A percentile compares a stretch with the other conserved stretches of the same genome.
phyloP scores from a whole-genome alignment of 2,329 filamentous ascomycete genomes.

The Claviceps fusiformis region DNA sequence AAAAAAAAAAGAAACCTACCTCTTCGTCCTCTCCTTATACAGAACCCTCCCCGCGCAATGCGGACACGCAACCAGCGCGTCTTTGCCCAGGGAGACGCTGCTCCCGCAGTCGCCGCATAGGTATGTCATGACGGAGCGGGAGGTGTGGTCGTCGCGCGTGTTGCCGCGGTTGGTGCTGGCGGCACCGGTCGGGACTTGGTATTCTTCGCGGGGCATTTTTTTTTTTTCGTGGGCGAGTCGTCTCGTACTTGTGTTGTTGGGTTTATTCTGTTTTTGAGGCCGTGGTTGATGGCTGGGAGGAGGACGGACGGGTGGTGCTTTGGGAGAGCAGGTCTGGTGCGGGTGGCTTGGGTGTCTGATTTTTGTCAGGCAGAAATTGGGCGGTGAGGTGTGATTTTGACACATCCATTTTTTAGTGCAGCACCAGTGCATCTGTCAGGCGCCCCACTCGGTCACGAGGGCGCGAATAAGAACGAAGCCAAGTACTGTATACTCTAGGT shows the following conservation, averaged over 20 bases:
- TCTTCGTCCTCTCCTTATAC: conserved; percentile 95
- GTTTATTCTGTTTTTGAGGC: too few species aligned
- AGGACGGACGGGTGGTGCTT: too few species aligned
- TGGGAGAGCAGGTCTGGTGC: too few species aligned
- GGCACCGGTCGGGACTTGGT: conserved; percentile 53
- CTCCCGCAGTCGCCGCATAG: conserved; percentile 31
- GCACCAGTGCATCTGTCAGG: too few species aligned
- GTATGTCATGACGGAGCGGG: conserved; percentile 25
- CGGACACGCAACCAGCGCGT: conserved; percentile 35
- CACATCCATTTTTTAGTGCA: too few species aligned
- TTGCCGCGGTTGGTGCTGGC: conserved; percentile 27
- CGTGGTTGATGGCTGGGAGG: too few species aligned
- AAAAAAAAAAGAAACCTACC: conserved; percentile 42
- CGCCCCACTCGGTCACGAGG: too few species aligned
- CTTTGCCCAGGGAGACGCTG: conserved; percentile 26
- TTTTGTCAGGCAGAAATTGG: background rate
- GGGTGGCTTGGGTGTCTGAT: too few species aligned
- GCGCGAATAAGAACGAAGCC: too few species aligned
- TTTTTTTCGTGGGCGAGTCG: too few species aligned
- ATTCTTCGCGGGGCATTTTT: conserved; percentile 58
- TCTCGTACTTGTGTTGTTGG: too few species aligned
- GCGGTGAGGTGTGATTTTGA: background rate
- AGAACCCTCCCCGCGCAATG: conserved; percentile 82
- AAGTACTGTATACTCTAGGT: too few species aligned
- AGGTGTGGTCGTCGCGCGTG: conserved; percentile 24